Conservation (phyloP, 2,329 filamentous ascomycete species). For the Cryphonectria japonica region DNA sequence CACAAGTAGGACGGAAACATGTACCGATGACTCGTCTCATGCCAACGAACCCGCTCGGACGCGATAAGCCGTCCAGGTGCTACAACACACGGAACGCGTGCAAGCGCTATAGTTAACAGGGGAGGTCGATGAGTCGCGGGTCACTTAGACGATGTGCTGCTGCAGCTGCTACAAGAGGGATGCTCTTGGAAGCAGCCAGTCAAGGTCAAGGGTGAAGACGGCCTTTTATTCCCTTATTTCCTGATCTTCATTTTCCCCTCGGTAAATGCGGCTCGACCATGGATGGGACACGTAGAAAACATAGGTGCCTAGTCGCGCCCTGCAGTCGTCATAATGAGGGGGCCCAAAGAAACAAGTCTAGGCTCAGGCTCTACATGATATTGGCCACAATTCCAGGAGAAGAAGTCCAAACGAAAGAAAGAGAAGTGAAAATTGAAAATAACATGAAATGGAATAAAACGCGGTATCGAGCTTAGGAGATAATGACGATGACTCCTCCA, state of each 20-base stretch:
- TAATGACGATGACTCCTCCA: neutral
- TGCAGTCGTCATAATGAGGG: neutral
- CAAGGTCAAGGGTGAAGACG: neutral
- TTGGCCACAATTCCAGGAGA: neutral
- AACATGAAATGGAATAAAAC: neutral
- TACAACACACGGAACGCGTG: neutral
- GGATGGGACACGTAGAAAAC: neutral
- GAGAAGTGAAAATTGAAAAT: neutral
- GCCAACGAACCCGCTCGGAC: neutral
- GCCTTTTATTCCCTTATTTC: neutral
- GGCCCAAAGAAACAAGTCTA: neutral
- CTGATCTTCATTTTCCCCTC: neutral
- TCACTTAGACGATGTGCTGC: neutral
- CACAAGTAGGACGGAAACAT: neutral
- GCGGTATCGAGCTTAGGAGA: neutral
- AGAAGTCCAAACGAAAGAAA: neutral
- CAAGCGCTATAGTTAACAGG: neutral
- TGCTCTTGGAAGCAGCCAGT: neutral
- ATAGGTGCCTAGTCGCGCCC: neutral
- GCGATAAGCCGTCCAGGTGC: neutral
- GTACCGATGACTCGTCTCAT: neutral
- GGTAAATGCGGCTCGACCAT: neutral
- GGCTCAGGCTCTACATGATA: neutral
- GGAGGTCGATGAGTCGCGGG: neutral
- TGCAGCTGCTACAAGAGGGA: neutral